Base-by-base conservation (phyloP, 768 basidiomycete genomes). In the Crepidotus variabilis region DNA sequence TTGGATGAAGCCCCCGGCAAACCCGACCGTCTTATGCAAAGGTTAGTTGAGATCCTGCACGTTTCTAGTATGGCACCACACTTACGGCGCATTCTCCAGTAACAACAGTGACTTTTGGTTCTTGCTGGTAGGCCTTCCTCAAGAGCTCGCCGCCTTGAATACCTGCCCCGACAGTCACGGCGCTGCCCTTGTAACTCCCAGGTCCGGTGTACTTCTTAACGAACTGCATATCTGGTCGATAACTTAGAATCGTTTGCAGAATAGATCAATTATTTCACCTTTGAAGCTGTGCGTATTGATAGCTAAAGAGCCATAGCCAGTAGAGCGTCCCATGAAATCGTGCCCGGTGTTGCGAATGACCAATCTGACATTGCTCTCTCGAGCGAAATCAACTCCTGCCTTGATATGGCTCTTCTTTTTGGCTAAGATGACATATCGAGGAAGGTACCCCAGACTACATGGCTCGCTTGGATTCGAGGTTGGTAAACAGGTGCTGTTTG, bases 1-100 rank as follows among this genome's bases (percentile, higher is more conserved):
- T n/a, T n/a, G 65, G 8, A 67, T 65, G 51, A 68, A 78, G 23
- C 77, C 76, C 0, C 75, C 76, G 6, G 65, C 65, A 47, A 69
- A 65, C 5, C 73, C 76, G 20, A 77, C 68, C 11, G 71, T 70
- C 58, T 68, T 39, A 16, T 9, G 32, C 16, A 36, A 16, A 34
- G 3, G 10, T 51, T n/a, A 51, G 33, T 9, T 34, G 10, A 33
- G n/a, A n/a, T n/a, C 1, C 10, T 33, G 14, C 32, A 13, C 3
- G 8, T 3, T 8, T 8, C 35, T 8, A 36, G 20, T 22, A 34
- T 7, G n/a, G 24, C 35, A 21, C n/a, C 9, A 50, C 6, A 21
- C 36, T 52, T 5, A 52, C 51, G 9, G 51, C 35, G 28, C 51
- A 52, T 16, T 52, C 51, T 4, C 51, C 51, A 52, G 35, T 43